Conservation (phyloP, 306 rosid species). For the Quercus mongolica region DNA sequence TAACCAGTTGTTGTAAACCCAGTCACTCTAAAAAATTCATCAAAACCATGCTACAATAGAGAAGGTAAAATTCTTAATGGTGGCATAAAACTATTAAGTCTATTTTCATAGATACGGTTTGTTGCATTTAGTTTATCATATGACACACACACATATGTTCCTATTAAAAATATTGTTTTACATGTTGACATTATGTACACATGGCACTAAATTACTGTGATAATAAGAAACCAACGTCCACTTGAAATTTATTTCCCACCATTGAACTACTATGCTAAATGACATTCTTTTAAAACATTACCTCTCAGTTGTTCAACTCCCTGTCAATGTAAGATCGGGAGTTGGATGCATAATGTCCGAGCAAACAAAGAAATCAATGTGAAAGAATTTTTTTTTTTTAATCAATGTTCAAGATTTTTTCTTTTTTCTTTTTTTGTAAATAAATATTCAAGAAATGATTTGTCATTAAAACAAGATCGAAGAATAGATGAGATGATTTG, state of each 20-base stretch:
- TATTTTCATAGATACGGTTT: neutral
- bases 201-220: neutral
- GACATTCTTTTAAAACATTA: conserved; percentile 16
- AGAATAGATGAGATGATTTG: conserved; percentile 8
- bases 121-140: neutral
- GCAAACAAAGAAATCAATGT: neutral
- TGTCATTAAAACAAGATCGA: conserved; percentile 11
- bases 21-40: conserved; percentile 4
- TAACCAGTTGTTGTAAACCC: conserved; percentile 6
- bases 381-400: too few species aligned
- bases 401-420: too few species aligned
- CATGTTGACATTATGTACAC: neutral
- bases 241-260: neutral
- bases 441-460: too few species aligned
- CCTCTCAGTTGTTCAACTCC: conserved; percentile 94
- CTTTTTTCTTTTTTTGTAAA: too few species aligned
- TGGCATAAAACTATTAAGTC: neutral
- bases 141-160: too few species aligned
- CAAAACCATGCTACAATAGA: neutral
- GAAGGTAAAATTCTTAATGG: neutral
- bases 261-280: neutral
- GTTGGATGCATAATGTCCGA: conserved; percentile 94
- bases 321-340: conserved; percentile 90
- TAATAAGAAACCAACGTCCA: neutral
- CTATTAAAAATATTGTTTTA: neutral